phyloP scores from a whole-genome alignment of 1,284 basidiomycete genomes.

The Ganoderma leucocontextum region DNA sequence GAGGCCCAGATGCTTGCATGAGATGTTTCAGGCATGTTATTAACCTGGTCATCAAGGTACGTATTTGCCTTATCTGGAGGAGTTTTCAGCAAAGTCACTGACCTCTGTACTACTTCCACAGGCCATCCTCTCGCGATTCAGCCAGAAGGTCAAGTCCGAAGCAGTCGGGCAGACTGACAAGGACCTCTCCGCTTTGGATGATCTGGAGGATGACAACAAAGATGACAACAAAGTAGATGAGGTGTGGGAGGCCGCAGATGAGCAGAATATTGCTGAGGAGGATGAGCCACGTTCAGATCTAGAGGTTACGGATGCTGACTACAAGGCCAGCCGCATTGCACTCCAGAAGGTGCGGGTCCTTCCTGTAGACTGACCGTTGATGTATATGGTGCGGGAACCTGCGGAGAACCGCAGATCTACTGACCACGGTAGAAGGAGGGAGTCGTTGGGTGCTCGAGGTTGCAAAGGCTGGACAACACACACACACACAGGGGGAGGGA shows the following conservation, averaged over 20 bases:
- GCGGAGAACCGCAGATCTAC: too few species aligned
- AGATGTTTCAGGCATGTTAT: conserved; percentile 36
- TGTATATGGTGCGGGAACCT: too few species aligned
- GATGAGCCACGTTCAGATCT: not conserved
- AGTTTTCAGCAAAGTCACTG: too few species aligned
- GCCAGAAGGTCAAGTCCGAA: not conserved
- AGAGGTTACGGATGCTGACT: conserved; percentile 5
- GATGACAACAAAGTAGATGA: not conserved
- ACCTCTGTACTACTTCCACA: too few species aligned
- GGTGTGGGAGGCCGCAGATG: not conserved
- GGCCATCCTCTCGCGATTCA: not conserved
- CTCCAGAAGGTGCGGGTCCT: not conserved
- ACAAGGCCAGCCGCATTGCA: not conserved
- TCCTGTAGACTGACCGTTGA: too few species aligned
- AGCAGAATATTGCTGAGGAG: not conserved
- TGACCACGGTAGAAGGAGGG: too few species aligned
- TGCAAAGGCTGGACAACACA: too few species aligned
- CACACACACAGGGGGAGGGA: too few species aligned
- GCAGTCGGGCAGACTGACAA: not conserved
- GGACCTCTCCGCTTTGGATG: too few species aligned
- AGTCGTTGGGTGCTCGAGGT: too few species aligned
- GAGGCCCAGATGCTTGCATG: conserved; percentile 24
- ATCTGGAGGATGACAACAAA: not conserved
- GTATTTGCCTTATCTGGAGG: too few species aligned
- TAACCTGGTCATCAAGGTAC: conserved; percentile 33